Conservation (phyloP, 345 rosid genomes). For the Sonneratia alba region DNA sequence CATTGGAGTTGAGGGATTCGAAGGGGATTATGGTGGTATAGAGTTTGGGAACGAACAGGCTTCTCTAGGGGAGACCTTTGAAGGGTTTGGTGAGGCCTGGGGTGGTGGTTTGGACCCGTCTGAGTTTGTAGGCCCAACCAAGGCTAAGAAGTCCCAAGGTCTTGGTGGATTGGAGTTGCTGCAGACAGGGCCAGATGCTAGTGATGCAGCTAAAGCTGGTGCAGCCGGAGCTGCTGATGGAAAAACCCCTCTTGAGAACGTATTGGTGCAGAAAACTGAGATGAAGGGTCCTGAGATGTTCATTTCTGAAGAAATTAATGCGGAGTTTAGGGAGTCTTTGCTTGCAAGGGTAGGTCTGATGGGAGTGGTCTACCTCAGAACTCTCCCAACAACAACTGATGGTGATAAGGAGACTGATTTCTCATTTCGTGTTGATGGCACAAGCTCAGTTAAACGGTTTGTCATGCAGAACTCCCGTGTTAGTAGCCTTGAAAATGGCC, state of each 20-base stretch:
- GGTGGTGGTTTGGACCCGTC: conserved; percentile 99
- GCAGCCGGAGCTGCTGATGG: conserved; percentile 34
- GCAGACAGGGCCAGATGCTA: conserved; percentile 50
- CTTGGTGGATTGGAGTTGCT: conserved; percentile 92
- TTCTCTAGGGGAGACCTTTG: conserved; percentile 86
- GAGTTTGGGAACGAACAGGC: conserved; percentile 86
- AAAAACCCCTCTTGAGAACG: conserved; percentile 50
- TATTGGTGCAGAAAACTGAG: conserved; percentile 60
- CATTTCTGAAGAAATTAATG: conserved; percentile 74
- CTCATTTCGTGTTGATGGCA: conserved; percentile 77
- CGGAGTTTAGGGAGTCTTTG: conserved; percentile 91
- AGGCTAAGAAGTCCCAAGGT: conserved; percentile 66
- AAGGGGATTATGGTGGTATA: conserved; percentile 94
- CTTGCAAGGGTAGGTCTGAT: conserved; percentile 85
- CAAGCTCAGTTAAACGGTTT: conserved; percentile 62
- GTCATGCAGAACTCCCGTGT: conserved; percentile 58
- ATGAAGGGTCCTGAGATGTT: conserved; percentile 97
- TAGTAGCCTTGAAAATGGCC: conserved; percentile 78
- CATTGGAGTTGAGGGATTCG: conserved; percentile 88
- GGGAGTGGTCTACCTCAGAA: conserved; percentile 85
- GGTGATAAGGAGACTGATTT: conserved; percentile 85
- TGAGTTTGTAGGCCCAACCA: conserved; percentile 72
- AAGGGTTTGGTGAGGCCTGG: conserved; percentile 83
- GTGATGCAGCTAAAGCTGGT: conserved; percentile 22
- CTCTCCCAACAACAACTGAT: conserved; percentile 60